Percentiles rank a stretch among this genome's conserved stretches.
These are phyloP conservation scores for Aspergillus sparsus DNA, from an alignment of 495 filamentous ascomycete genomes.

Conservation along the genomic window DNA sequence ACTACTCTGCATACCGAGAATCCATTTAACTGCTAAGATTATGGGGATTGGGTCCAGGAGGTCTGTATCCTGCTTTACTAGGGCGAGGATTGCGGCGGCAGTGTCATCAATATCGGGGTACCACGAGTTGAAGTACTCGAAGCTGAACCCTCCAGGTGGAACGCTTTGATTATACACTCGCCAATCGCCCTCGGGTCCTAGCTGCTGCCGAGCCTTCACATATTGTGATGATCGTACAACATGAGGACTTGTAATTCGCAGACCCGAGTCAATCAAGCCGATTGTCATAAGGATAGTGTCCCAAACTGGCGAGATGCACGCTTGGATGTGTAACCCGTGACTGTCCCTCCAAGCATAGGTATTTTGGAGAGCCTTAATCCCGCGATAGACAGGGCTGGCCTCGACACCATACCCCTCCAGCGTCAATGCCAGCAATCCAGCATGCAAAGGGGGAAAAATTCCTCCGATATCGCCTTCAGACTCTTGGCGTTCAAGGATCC, in stretches of 20 bases:
- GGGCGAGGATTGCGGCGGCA: too few relatives aligned
- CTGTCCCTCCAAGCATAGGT: conserved; percentile 28
- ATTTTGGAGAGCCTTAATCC: too few relatives aligned
- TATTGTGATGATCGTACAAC: too few relatives aligned
- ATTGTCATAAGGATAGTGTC: conserved; percentile 42
- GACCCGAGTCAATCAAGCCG: conserved; percentile 29
- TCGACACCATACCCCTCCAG: conserved; percentile 37
- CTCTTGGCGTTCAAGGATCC: conserved; percentile 39
- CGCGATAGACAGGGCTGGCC: not conserved
- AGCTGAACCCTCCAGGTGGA: conserved; percentile 34
- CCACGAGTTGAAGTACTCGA: conserved; percentile 41
- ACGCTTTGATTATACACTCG: conserved; percentile 28
- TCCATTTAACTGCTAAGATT: too few relatives aligned
- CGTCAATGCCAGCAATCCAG: conserved; percentile 27
- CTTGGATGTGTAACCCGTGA: conserved; percentile 28
- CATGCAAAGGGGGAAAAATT: conserved; percentile 36
- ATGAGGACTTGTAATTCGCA: too few relatives aligned
- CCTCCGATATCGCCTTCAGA: conserved; percentile 33
- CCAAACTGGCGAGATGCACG: conserved; percentile 37
- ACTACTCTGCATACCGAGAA: too few relatives aligned
- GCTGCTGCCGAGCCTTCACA: too few relatives aligned
- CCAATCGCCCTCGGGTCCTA: conserved; percentile 37
- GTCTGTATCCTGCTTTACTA: too few relatives aligned
- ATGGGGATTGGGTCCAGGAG: too few relatives aligned
- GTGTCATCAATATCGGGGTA: conserved; percentile 32